A percentile compares a stretch with the other conserved stretches of the same genome.
Conservation (phyloP, 805 yeast species). For the Dipodascus albidus region DNA sequence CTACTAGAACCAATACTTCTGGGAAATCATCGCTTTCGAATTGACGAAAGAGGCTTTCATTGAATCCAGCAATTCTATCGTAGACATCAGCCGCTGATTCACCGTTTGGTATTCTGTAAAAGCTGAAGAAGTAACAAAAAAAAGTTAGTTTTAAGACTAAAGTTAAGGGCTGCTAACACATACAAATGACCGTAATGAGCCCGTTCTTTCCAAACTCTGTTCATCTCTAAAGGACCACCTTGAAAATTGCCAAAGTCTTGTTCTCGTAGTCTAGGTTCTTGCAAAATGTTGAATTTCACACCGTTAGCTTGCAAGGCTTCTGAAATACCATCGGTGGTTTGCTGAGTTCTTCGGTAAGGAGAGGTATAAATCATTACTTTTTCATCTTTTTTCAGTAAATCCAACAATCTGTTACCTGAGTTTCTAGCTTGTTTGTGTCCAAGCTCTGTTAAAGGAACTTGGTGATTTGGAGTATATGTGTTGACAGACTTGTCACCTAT, state of each 20-base stretch:
- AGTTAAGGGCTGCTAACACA: conserved; percentile 5
- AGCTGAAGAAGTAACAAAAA: conserved; percentile 20
- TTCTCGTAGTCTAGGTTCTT: conserved; percentile 87
- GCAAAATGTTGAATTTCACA: conserved; percentile 48
- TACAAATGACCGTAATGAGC: conserved; percentile 73
- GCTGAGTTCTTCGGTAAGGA: conserved; percentile 75
- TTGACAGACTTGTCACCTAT: conserved; percentile 66
- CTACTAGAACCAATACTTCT: conserved; percentile 70
- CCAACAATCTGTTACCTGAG: conserved; percentile 25
- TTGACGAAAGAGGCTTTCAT: conserved; percentile 75
- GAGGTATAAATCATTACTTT: conserved; percentile 71
- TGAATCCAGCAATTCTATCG: conserved; percentile 83
- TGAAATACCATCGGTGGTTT: conserved; percentile 64
- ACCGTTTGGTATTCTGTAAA: conserved; percentile 84
- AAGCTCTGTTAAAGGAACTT: conserved; percentile 54
- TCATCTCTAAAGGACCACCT: conserved; percentile 59
- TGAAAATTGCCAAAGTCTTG: conserved; percentile 95
- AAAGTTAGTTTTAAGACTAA: conserved; percentile 21
- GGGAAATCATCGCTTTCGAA: conserved; percentile 61
- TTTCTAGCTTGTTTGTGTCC: conserved; percentile 42
- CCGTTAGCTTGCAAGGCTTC: conserved; percentile 34
- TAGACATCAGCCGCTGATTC: conserved; percentile 95
- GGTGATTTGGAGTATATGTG: conserved; percentile 67
- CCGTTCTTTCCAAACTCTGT: conserved; percentile 68
- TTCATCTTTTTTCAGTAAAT: conserved; percentile 37